phyloP scores from a whole-genome alignment of 345 rosid genomes.

The Eucalyptus regnans region DNA sequence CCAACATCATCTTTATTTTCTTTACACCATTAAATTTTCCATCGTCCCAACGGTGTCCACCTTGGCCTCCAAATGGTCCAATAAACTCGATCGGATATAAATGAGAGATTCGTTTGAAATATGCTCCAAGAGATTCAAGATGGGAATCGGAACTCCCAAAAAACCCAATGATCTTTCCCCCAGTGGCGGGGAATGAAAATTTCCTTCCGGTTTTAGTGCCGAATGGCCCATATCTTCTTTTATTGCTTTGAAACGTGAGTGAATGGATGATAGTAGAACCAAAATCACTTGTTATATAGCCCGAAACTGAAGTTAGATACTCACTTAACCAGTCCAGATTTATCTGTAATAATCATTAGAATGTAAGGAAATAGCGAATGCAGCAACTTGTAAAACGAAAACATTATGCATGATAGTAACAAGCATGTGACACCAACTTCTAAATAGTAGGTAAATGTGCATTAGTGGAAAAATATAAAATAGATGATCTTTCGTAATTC shows the following conservation, averaged over 20 bases:
- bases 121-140: background rate
- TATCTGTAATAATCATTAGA: background rate
- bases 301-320: background rate
- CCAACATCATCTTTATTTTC: background rate
- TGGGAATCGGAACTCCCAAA: background rate
- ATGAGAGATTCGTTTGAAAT: background rate
- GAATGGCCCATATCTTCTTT: background rate
- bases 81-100: background rate
- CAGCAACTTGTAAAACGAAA: background rate
- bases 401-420: background rate
- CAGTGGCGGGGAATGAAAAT: background rate
- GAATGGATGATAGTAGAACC: background rate
- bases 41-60: background rate
- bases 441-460: background rate
- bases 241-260: background rate
- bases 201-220: background rate
- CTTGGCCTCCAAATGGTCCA: background rate
- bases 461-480: background rate
- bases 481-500: background rate
- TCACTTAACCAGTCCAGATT: background rate
- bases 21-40: background rate
- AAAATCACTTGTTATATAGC: background rate
- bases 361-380: background rate
- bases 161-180: background rate
- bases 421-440: background rate